These are phyloP conservation scores for Neurospora africana DNA, from an alignment of 495 filamentous ascomycete genomes.

Conservation along the genomic window DNA sequence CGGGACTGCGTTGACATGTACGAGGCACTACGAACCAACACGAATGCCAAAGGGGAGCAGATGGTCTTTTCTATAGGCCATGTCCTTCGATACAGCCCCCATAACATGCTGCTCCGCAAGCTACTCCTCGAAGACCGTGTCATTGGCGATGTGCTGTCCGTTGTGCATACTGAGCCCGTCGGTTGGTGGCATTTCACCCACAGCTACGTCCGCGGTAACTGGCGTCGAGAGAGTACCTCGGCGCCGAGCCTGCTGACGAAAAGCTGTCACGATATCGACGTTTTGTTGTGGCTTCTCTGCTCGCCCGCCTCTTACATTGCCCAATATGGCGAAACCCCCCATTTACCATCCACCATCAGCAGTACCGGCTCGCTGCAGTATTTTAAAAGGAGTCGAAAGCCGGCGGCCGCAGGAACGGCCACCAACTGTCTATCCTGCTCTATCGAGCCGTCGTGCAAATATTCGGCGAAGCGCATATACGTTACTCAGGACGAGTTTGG, in stretches of 20 bases:
- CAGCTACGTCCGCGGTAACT: constrained; percentile 89
- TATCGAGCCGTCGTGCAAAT: constrained; percentile 63
- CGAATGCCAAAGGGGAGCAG: constrained; percentile 17
- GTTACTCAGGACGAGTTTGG: constrained; percentile 36
- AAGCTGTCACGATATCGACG: constrained; percentile 88
- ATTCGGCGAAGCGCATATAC: constrained; percentile 77
- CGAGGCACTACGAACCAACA: constrained; percentile 30
- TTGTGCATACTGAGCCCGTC: constrained; percentile 89
- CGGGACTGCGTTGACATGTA: constrained; percentile 67
- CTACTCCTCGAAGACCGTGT: constrained; percentile 60
- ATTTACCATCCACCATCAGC: constrained; percentile 62
- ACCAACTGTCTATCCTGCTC: constrained; percentile 83
- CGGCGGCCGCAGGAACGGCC: constrained; percentile 54
- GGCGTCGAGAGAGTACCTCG: constrained; percentile 64
- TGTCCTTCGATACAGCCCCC: constrained; percentile 76
- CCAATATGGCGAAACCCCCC: constrained; percentile 35
- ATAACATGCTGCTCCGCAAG: constrained; percentile 74
- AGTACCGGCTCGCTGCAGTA: constrained; percentile 65
- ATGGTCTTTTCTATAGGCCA: constrained; percentile 75
- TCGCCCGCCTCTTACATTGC: constrained; percentile 39
- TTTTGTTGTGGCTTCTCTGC: constrained; percentile 79
- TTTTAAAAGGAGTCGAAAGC: constrained; percentile 66
- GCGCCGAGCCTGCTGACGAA: constrained; percentile 83
- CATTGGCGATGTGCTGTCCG: constrained; percentile 76
- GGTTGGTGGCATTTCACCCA: constrained; percentile 96